phyloP scores from a whole-genome alignment of 208 protist species.

The Trypanosoma avium region DNA sequence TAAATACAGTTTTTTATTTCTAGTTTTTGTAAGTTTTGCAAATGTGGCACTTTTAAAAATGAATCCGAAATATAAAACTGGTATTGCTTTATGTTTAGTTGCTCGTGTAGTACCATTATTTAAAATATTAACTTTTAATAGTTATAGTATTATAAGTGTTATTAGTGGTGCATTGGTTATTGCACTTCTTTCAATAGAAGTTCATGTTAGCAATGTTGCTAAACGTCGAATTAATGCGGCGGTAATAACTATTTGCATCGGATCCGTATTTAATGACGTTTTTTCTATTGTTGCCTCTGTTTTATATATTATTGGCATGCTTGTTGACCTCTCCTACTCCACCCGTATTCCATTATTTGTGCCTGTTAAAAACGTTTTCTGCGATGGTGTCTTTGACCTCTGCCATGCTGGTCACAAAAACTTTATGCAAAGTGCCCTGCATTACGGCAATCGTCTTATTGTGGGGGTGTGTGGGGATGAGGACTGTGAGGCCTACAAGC shows the following conservation, averaged over 20 bases:
- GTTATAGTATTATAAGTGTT: slow-evolving; percentile 69
- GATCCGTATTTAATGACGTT: slow-evolving; percentile 87
- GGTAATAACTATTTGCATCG: slow-evolving; percentile 78
- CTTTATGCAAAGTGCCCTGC: slow-evolving; percentile 82
- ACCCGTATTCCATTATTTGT: slow-evolving; percentile 90
- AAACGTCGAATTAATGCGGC: slow-evolving; percentile 82
- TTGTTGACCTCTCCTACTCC: slow-evolving; percentile 86
- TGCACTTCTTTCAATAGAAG: slow-evolving; percentile 78
- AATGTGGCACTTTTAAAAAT: slow-evolving; percentile 71
- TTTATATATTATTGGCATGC: slow-evolving; percentile 81
- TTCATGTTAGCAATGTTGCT: slow-evolving; percentile 87
- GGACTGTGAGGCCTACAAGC: slow-evolving; percentile 87
- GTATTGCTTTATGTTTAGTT: slow-evolving; percentile 62
- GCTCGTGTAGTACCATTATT: slow-evolving; percentile 75
- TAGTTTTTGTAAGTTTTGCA: slow-evolving; percentile 58
- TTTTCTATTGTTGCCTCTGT: slow-evolving; percentile 58
- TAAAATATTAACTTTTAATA: slow-evolving; percentile 70
- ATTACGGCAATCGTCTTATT: slow-evolving; percentile 88
- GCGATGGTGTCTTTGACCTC: slow-evolving; percentile 93
- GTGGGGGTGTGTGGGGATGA: slow-evolving; percentile 92
- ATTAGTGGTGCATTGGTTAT: slow-evolving; percentile 88
- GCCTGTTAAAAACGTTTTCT: slow-evolving; percentile 89
- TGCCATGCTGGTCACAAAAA: slow-evolving; percentile 91
- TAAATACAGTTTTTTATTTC: slow-evolving; percentile 42
- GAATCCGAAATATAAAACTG: slow-evolving; percentile 62